Evolutionary conservation across 768 basidiomycete genomes (phyloP), one percentile per base, ranked within the genome.

Genomic region (Russula sp.): DNA sequence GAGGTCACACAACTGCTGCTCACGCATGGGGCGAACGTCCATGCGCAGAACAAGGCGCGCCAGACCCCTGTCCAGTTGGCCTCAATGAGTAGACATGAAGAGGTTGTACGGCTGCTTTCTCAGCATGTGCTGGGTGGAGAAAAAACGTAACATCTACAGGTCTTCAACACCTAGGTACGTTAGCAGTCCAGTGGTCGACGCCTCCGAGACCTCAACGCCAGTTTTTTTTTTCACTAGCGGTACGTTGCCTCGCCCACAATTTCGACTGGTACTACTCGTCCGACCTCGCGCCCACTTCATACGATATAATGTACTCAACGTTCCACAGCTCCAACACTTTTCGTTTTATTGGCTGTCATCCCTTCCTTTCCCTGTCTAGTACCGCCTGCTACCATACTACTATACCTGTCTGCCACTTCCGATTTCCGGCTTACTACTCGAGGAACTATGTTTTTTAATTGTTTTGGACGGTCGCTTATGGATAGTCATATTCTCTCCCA

Each of bases 1-100:
- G 49, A 50, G 49, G 49, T 26, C 16, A 50, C 49, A 16, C 49
- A 28, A 28, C 49, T 50, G 26, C 16, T 50, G 16, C 49, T 50
- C 26, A 5, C 24, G 26, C 26, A 28, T 16, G 28, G 50, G 16
- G 50, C 50, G 18, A 51, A 51, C 8, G 50, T 51, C 26, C 26
- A 51, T 51, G 50, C 28, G 26, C 50, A 26, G 24, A 30, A 51
- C 50, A 51, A 51, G 50, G 50, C 50, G 50, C 50, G 8, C 28
- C 26, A 51, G 28, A 28, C 50, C 50, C 50, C 50, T 18, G 14
- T 51, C 16, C 50, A 51, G 26, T 5, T 30, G 14, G 50, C 50
- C 14, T 22, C 11, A 6, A 16, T 5, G 28, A 51, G 30, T 3
- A 16, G 50, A 51, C 11, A 51, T 5, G 8, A 28, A 28, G 50